Percentiles rank a stretch among this genome's conserved stretches.
Conservation (phyloP, 768 basidiomycete species). For the Hypsizygus marmoreus region DNA sequence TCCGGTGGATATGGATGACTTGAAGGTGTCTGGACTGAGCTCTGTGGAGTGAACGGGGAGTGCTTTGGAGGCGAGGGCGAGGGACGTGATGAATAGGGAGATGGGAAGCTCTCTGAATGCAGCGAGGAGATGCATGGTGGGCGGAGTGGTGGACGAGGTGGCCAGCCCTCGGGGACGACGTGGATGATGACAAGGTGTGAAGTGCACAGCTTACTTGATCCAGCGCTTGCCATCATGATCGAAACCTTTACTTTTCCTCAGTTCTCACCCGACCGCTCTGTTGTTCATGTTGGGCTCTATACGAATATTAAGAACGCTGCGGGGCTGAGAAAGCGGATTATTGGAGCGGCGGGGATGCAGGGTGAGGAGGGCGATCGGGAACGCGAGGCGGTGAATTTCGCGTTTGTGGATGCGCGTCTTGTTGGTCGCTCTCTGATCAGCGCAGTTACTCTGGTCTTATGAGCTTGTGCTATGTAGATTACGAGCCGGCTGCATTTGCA, state of each 20-base stretch:
- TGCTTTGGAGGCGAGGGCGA: slow-evolving; percentile 31
- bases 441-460: slow-evolving; percentile 5
- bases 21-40: slow-evolving; percentile 65
- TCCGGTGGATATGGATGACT: slow-evolving; percentile 51
- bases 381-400: slow-evolving; percentile 82
- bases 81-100: slow-evolving; percentile 30
- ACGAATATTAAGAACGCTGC: slow-evolving; percentile 64
- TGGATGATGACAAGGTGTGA: background rate
- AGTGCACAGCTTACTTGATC: slow-evolving; percentile 10
- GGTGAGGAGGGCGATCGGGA: slow-evolving; percentile 66
- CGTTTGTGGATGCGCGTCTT: slow-evolving; percentile 84
- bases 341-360: slow-evolving; percentile 62
- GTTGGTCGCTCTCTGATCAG: slow-evolving; percentile 44
- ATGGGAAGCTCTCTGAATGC: slow-evolving; percentile 22
- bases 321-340: slow-evolving; percentile 62
- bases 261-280: slow-evolving; percentile 40
- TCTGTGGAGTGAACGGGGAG: slow-evolving; percentile 35
- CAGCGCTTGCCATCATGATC: slow-evolving; percentile 36
- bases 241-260: slow-evolving; percentile 58
- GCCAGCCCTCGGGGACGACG: slow-evolving; percentile 13
- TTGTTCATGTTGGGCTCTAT: slow-evolving; percentile 68
- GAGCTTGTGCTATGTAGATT: slow-evolving; percentile 51
- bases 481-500: slow-evolving; percentile 79
- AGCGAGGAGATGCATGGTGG: slow-evolving; percentile 15
- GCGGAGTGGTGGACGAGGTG: slow-evolving; percentile 11